A percentile compares a stretch with the other conserved stretches of the same genome.
Conservation (phyloP, 1,139 yeast species). For the Groenewaldozyma sp. region DNA sequence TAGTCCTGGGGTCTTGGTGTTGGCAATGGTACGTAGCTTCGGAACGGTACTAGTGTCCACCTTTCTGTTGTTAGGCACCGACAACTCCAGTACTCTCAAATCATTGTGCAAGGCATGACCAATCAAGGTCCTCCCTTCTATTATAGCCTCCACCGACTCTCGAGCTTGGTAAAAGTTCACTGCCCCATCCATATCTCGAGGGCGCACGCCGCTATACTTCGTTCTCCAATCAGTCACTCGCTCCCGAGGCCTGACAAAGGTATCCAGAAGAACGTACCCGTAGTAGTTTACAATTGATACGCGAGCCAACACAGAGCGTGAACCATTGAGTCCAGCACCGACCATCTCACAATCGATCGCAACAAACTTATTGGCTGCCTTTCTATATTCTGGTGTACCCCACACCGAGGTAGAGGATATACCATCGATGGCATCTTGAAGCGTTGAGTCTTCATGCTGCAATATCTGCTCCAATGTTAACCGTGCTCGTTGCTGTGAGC, state of each 20-base stretch:
- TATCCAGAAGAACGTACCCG: constrained; percentile 64
- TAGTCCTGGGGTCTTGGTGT: constrained; percentile 64
- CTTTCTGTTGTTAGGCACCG: constrained; percentile 55
- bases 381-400: too few relatives aligned
- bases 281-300: constrained; percentile 78
- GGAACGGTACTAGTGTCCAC: constrained; percentile 68
- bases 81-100: constrained; percentile 52
- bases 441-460: too few relatives aligned
- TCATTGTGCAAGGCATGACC: constrained; percentile 87
- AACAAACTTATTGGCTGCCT: constrained; percentile 38
- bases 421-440: too few relatives aligned
- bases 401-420: too few relatives aligned
- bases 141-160: constrained; percentile 40
- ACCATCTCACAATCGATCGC: constrained; percentile 95
- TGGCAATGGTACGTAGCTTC: constrained; percentile 49
- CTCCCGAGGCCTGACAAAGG: constrained; percentile 65
- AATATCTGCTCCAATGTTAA: too few relatives aligned
- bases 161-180: constrained; percentile 61
- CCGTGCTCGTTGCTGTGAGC: too few relatives aligned
- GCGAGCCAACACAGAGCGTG: constrained; percentile 64
- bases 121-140: constrained; percentile 38
- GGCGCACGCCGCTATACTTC: constrained; percentile 83
- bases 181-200: constrained; percentile 60
- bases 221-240: constrained; percentile 87
- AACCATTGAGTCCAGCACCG: constrained; percentile 74